Evolutionary conservation across 129 eudicot species (phyloP).

Genomic region (Arctium lappa): DNA sequence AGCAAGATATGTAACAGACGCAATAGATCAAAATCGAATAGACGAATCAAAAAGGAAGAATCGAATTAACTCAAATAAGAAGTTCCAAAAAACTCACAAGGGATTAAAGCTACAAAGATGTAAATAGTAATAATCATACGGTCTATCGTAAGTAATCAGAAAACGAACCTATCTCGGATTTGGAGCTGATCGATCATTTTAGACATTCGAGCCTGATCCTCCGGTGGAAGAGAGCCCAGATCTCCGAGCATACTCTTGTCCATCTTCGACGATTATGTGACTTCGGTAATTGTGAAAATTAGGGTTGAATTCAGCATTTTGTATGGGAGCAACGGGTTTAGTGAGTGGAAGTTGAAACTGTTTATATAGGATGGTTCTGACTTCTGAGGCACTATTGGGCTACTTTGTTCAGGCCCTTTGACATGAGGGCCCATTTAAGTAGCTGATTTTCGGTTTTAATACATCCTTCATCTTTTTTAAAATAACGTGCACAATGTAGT

Average conservation of each 20-base stretch:
- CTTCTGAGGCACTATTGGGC: not conserved
- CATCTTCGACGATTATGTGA: constrained; percentile 28
- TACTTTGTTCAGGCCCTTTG: not conserved
- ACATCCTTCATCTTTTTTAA: too few relatives aligned
- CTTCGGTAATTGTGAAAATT: not conserved
- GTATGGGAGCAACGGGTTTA: not conserved
- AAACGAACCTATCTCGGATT: constrained; percentile 55
- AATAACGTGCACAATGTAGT: too few relatives aligned
- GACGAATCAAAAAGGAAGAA: not conserved
- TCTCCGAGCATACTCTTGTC: constrained; percentile 58
- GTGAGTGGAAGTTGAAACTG: not conserved
- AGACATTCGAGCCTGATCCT: constrained; percentile 47
- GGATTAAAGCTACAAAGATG: not conserved
- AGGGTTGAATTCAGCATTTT: not conserved
- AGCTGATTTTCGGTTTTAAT: too few relatives aligned
- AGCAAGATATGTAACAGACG: not conserved
- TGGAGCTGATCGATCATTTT: constrained; percentile 65
- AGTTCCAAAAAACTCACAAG: not conserved
- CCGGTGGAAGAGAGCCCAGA: constrained; percentile 47
- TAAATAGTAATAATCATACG: not conserved
- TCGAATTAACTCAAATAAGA: not conserved
- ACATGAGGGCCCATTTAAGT: not conserved
- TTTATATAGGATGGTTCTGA: not conserved
- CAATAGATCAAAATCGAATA: not conserved
- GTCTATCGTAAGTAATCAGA: not conserved